phyloP scores from a whole-genome alignment of 2,329 filamentous ascomycete genomes.

The Chaetomium globosum region DNA sequence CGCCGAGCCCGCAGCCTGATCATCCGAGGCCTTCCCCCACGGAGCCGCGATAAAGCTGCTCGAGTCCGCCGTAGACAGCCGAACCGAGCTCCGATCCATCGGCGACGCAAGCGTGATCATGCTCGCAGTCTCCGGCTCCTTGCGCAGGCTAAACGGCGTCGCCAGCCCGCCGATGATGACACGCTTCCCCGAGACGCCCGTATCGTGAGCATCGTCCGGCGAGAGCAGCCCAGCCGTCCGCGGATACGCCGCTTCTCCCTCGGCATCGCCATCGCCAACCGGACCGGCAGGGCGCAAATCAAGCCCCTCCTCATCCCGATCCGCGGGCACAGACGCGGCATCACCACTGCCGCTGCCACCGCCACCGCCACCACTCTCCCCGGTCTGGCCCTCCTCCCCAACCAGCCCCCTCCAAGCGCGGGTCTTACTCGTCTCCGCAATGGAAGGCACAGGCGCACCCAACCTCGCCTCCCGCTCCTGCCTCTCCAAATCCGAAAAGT shows the following conservation, averaged over 20 bases:
- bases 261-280: slow-evolving; percentile 2
- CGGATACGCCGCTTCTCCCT: slow-evolving; percentile 23
- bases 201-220: slow-evolving; percentile 48
- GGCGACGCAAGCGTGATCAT: slow-evolving; percentile 66
- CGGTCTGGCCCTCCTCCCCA: slow-evolving; percentile 25
- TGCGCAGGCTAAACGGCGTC: slow-evolving; percentile 70
- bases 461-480: slow-evolving; percentile 54
- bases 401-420: slow-evolving; percentile 13
- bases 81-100: slow-evolving; percentile 39
- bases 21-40: slow-evolving; percentile 1
- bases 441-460: slow-evolving; percentile 49
- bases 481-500: slow-evolving; percentile 46
- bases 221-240: slow-evolving; percentile 46
- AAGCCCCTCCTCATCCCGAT: slow-evolving; percentile 17
- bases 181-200: slow-evolving; percentile 61
- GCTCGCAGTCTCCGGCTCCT: slow-evolving; percentile 67
- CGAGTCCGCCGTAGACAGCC: slow-evolving; percentile 42
- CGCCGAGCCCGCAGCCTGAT: neutral
- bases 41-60: slow-evolving; percentile 15
- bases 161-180: slow-evolving; percentile 70
- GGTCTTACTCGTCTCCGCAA: neutral
- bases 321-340: neutral
- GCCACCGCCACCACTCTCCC: too few relatives aligned
- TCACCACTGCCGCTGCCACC: slow-evolving; percentile 30
- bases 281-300: slow-evolving; percentile 22